Conservation (phyloP, 2,329 filamentous ascomycete genomes). For the Tetracladium maxilliforme region DNA sequence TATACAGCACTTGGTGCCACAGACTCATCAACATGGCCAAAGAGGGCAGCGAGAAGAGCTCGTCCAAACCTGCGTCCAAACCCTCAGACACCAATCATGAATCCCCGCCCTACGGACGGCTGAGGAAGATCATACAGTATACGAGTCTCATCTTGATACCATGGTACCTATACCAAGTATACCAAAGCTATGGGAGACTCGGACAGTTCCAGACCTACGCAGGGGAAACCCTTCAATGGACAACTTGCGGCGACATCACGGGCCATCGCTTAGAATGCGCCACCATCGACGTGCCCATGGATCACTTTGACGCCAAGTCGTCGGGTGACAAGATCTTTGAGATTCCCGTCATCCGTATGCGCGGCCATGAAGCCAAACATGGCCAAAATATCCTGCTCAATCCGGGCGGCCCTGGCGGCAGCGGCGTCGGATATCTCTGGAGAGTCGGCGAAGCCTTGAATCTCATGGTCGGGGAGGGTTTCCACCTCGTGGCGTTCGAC, state of each 20-base stretch:
- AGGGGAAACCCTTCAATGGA: too few relatives aligned
- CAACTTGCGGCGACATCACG: constrained; percentile 20
- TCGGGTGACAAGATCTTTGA: constrained; percentile 22
- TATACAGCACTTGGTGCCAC: too few relatives aligned
- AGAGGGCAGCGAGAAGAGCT: too few relatives aligned
- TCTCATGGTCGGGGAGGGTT: constrained; percentile 23
- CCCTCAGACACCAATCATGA: too few relatives aligned
- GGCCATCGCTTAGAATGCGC: constrained; percentile 24
- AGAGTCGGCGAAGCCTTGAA: constrained; percentile 19
- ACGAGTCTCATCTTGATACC: too few relatives aligned
- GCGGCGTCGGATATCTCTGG: constrained; percentile 21
- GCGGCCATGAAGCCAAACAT: constrained; percentile 16
- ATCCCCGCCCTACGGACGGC: too few relatives aligned
- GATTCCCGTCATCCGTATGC: constrained; percentile 27
- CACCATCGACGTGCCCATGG: constrained; percentile 27
- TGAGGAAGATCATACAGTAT: too few relatives aligned
- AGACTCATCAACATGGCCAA: too few relatives aligned
- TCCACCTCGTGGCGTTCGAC: constrained; percentile 30
- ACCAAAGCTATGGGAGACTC: too few relatives aligned
- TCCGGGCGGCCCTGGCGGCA: constrained; percentile 30
- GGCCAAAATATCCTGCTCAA: constrained; percentile 26
- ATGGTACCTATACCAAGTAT: too few relatives aligned
- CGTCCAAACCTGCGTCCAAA: too few relatives aligned
- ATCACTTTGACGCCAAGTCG: constrained; percentile 23
- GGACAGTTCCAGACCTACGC: too few relatives aligned